Percentiles rank a stretch among this genome's conserved stretches.
These are phyloP conservation scores for Ensete glaucum DNA, from an alignment of 176 grass and related monocot genomes.

Conservation along the genomic window DNA sequence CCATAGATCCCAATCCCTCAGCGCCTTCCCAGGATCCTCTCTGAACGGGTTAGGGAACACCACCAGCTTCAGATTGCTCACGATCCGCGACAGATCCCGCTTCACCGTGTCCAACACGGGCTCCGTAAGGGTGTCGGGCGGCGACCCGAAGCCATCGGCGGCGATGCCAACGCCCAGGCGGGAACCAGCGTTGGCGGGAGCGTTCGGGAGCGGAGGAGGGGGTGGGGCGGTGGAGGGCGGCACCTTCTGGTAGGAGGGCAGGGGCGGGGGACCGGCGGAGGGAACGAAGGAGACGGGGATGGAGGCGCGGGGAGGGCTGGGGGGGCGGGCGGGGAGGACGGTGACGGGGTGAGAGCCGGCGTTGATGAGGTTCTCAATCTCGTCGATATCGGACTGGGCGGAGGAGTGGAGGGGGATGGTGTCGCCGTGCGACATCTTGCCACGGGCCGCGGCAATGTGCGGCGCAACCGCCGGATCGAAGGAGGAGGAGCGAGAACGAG, in stretches of 20 bases:
- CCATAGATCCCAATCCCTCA: slow-evolving; percentile 13
- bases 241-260: slow-evolving; percentile 2
- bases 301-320: slow-evolving; percentile 76
- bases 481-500: background rate
- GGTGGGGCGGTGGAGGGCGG: background rate
- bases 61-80: slow-evolving; percentile 9
- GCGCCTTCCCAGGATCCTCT: slow-evolving; percentile 18
- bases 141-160: background rate
- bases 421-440: slow-evolving; percentile 73
- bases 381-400: slow-evolving; percentile 96
- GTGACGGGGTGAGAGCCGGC: background rate
- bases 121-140: slow-evolving; percentile 3
- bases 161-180: background rate
- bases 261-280: slow-evolving; percentile 6
- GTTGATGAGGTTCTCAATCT: slow-evolving; percentile 95
- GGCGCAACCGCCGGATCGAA: background rate
- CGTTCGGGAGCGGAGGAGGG: background rate
- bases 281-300: slow-evolving; percentile 63
- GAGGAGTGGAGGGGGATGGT: slow-evolving; percentile 87
- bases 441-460: background rate
- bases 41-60: slow-evolving; percentile 1
- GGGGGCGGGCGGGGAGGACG: slow-evolving; percentile 52
- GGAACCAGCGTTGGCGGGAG: background rate
- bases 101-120: background rate
- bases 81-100: slow-evolving; percentile 14